Evolutionary conservation across 306 rosid species (phyloP).

Genomic region (Abrus pulchellus): DNA sequence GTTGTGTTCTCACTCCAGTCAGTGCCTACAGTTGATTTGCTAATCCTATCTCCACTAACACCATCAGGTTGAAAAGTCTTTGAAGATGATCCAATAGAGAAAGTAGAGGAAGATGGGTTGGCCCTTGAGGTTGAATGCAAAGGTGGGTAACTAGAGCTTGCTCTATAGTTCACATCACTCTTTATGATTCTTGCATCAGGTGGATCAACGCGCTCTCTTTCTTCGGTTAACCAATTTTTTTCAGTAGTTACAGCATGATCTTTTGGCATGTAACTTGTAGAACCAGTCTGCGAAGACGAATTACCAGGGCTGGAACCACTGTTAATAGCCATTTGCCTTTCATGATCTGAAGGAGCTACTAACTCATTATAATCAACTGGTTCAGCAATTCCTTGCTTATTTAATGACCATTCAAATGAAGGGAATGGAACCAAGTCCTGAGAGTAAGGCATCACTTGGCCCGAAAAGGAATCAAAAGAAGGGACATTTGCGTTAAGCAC

Average conservation of each 20-base stretch:
- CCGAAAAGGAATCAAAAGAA: slow-evolving; percentile 58
- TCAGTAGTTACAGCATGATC: slow-evolving; percentile 40
- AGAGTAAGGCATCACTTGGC: slow-evolving; percentile 56
- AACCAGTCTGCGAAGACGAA: slow-evolving; percentile 47
- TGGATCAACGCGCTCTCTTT: slow-evolving; percentile 36
- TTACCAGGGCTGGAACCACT: slow-evolving; percentile 54
- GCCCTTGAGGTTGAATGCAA: slow-evolving; percentile 49
- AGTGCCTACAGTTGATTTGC: slow-evolving; percentile 40
- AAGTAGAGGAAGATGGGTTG: slow-evolving; percentile 58
- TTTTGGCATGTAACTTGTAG: slow-evolving; percentile 53
- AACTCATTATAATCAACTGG: slow-evolving; percentile 50
- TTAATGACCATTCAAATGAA: slow-evolving; percentile 52
- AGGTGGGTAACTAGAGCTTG: slow-evolving; percentile 49
- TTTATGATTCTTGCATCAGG: slow-evolving; percentile 51
- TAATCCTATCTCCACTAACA: slow-evolving; percentile 59
- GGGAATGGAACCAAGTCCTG: slow-evolving; percentile 57
- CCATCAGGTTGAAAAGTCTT: slow-evolving; percentile 60
- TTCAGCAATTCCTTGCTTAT: slow-evolving; percentile 52
- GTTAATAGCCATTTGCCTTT: slow-evolving; percentile 57
- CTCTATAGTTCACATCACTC: slow-evolving; percentile 51
- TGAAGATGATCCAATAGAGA: slow-evolving; percentile 63
- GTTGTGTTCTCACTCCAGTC: slow-evolving; percentile 56
- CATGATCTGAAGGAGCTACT: slow-evolving; percentile 52
- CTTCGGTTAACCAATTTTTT: slow-evolving; percentile 45
- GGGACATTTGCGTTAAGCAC: slow-evolving; percentile 54